A percentile compares a stretch with the other conserved stretches of the same genome.
Conservation (phyloP, 495 filamentous ascomycete species). For the Massariosphaeria phaeospora region DNA sequence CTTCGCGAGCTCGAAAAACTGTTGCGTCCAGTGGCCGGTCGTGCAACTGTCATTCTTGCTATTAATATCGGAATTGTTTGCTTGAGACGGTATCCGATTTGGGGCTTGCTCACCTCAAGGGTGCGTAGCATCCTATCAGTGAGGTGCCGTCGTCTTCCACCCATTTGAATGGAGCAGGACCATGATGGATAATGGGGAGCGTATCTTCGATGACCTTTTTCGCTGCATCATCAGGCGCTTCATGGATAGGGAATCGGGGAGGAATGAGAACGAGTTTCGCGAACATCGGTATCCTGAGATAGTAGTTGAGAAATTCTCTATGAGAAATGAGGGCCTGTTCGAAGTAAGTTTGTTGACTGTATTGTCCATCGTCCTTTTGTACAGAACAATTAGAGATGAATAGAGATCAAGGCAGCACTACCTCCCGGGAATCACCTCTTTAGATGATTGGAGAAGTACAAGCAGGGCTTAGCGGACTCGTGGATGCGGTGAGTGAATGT, state of each 20-base stretch:
- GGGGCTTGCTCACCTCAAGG: not conserved
- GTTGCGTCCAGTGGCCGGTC: too few species aligned
- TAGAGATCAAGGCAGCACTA: too few species aligned
- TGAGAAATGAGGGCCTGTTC: not conserved
- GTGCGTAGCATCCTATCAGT: not conserved
- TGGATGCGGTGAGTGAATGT: too few species aligned
- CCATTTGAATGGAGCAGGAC: not conserved
- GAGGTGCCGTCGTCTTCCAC: not conserved
- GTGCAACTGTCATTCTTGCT: too few species aligned
- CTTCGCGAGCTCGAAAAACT: not conserved
- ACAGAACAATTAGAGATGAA: too few species aligned
- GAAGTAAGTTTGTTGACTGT: not conserved
- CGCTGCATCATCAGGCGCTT: not conserved
- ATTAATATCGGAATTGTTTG: too few species aligned
- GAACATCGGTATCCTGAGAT: not conserved
- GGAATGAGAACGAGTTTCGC: not conserved
- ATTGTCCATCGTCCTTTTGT: too few species aligned
- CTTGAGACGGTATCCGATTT: not conserved
- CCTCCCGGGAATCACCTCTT: too few species aligned
- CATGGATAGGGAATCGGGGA: not conserved
- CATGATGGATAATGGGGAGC: not conserved
- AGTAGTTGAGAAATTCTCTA: not conserved
- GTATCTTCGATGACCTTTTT: not conserved
- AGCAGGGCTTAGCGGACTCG: too few species aligned
- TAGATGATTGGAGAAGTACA: too few species aligned